A percentile compares a stretch with the other conserved stretches of the same genome.
phyloP scores from a whole-genome alignment of 257 asterid genomes.

The Salvia splendens region DNA sequence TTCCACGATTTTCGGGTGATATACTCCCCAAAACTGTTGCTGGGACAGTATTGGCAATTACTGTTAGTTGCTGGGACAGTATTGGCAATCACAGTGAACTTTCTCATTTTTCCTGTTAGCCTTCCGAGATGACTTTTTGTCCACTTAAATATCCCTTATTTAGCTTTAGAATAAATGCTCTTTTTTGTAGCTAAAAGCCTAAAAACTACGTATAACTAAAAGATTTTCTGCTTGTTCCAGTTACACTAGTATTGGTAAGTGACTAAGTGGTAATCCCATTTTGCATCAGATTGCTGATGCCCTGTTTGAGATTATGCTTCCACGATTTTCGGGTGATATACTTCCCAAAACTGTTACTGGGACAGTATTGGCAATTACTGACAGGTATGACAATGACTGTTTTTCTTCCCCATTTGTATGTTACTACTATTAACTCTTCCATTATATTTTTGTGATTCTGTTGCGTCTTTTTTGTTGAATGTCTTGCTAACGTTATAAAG shows the following conservation, averaged over 20 bases:
- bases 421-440: constrained; percentile 18
- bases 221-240: constrained; percentile 9
- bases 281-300: constrained; percentile 81
- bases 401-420: constrained; percentile 3
- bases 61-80: too few species aligned
- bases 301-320: constrained; percentile 80
- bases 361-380: constrained; percentile 73
- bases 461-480: neutral
- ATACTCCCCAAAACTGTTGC: constrained; percentile 83
- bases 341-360: constrained; percentile 94
- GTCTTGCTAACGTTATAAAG: constrained; percentile 8
- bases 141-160: too few species aligned
- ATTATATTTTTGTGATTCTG: constrained; percentile 6
- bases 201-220: neutral
- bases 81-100: constrained; percentile 3
- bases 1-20: constrained; percentile 95
- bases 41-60: constrained; percentile 69
- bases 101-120: constrained; percentile 11
- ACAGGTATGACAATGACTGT: constrained; percentile 54
- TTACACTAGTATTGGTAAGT: constrained; percentile 27
- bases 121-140: constrained; percentile 15
- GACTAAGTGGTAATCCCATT: constrained; percentile 21
- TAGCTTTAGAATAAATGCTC: too few species aligned
- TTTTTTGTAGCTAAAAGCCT: too few species aligned
- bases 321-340: constrained; percentile 86